Conservation (phyloP, 371 early-diverging fungal species). For the Phascolomyces articulosus region DNA sequence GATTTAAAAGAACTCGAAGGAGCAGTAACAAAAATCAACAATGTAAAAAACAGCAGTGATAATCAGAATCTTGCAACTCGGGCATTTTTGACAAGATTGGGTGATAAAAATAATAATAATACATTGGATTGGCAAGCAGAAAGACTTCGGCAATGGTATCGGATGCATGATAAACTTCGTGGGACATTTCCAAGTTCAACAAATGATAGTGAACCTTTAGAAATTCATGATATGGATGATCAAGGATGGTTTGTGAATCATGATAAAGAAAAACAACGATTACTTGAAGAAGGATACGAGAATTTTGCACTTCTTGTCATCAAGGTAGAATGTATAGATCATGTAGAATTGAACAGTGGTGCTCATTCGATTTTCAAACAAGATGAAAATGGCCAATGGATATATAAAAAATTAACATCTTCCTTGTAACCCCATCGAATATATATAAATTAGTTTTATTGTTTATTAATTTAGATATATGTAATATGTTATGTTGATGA, state of each 20-base stretch:
- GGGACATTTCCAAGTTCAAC: constrained; percentile 18
- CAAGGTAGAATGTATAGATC: constrained; percentile 32
- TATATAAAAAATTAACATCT: not conserved
- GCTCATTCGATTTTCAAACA: constrained; percentile 3
- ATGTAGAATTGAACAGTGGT: constrained; percentile 15
- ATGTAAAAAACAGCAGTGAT: not conserved
- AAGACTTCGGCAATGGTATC: constrained; percentile 27
- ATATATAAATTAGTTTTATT: too few species aligned
- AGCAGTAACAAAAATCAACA: not conserved
- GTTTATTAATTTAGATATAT: too few species aligned
- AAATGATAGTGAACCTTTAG: not conserved
- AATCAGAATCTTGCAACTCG: constrained; percentile 1
- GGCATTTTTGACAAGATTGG: constrained; percentile 5
- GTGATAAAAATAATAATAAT: not conserved
- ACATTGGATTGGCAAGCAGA: constrained; percentile 42
- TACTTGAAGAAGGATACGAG: constrained; percentile 27
- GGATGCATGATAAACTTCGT: constrained; percentile 28
- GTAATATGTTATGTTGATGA: too few species aligned
- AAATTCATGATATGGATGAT: constrained; percentile 18
- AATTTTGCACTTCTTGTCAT: constrained; percentile 35
- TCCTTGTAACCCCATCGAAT: too few species aligned
- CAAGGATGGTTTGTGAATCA: constrained; percentile 16
- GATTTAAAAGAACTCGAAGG: not conserved
- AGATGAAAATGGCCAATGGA: not conserved
- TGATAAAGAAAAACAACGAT: constrained; percentile 16